A percentile compares a stretch with the other conserved stretches of the same genome.
Evolutionary conservation across 2,329 filamentous ascomycete species (phyloP).

Genomic region (Penicillium sp.): DNA sequence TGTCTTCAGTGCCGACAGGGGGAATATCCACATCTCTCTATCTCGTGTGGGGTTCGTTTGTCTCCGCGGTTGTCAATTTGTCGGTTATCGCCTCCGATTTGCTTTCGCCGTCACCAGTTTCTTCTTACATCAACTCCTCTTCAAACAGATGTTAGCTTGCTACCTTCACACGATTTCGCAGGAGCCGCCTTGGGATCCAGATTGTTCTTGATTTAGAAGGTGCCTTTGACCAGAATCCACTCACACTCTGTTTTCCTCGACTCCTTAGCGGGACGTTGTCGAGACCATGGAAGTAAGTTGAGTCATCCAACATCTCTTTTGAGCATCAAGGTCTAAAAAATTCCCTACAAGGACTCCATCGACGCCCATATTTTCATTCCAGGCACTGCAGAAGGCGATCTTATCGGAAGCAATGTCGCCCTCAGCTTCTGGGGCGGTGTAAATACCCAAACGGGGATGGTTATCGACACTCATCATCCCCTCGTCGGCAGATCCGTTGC

Average conservation of each 20-base stretch:
- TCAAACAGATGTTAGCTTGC: neutral
- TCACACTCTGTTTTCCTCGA: neutral
- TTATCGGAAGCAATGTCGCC: conserved; percentile 33
- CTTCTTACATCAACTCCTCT: neutral
- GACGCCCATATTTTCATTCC: neutral
- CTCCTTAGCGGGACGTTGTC: neutral
- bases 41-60: neutral
- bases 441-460: conserved; percentile 43
- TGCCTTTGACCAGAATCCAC: neutral
- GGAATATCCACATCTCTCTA: neutral
- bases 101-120: neutral
- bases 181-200: neutral
- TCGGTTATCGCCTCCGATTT: neutral
- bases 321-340: neutral
- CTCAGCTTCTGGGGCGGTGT: conserved; percentile 56
- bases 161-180: neutral
- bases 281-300: neutral
- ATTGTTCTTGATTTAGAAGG: neutral
- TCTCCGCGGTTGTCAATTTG: too few relatives aligned
- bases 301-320: neutral
- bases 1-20: neutral
- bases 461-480: conserved; percentile 52
- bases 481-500: conserved; percentile 41
- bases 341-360: neutral
- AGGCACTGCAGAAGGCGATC: conserved; percentile 3